These are phyloP conservation scores for Canavalia ensiformis DNA, from an alignment of 306 rosid genomes.

Conservation along the genomic window DNA sequence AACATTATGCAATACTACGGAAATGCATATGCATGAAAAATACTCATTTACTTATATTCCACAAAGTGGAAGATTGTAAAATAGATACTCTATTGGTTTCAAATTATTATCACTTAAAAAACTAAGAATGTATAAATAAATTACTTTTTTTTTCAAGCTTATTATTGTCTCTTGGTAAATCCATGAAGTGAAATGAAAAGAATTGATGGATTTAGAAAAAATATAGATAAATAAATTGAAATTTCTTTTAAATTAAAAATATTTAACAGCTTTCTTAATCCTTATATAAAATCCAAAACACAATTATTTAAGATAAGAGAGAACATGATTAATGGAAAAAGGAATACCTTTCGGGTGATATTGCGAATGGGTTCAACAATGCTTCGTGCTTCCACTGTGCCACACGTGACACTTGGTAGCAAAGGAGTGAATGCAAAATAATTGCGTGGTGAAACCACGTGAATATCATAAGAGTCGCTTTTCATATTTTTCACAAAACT, in stretches of 20 bases:
- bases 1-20: neutral
- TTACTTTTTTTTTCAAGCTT: neutral
- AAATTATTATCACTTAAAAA: neutral
- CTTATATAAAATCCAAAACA: neutral
- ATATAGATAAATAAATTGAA: neutral
- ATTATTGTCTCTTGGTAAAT: neutral
- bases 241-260: neutral
- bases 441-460: conserved; percentile 92
- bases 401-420: conserved; percentile 92
- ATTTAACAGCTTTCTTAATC: neutral
- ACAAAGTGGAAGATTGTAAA: conserved; percentile 15
- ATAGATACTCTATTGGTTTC: neutral
- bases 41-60: neutral
- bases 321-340: neutral
- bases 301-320: neutral
- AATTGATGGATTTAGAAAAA: neutral
- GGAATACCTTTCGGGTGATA: conserved; percentile 68
- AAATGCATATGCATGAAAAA: conserved; percentile 19
- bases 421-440: conserved; percentile 95
- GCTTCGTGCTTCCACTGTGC: conserved; percentile 94
- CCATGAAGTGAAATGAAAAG: neutral
- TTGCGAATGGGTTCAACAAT: conserved; percentile 91
- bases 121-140: neutral
- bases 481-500: conserved; percentile 80
- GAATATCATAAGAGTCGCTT: conserved; percentile 69